Evolutionary conservation across 306 rosid genomes (phyloP).

Genomic region (Myrica gale): DNA sequence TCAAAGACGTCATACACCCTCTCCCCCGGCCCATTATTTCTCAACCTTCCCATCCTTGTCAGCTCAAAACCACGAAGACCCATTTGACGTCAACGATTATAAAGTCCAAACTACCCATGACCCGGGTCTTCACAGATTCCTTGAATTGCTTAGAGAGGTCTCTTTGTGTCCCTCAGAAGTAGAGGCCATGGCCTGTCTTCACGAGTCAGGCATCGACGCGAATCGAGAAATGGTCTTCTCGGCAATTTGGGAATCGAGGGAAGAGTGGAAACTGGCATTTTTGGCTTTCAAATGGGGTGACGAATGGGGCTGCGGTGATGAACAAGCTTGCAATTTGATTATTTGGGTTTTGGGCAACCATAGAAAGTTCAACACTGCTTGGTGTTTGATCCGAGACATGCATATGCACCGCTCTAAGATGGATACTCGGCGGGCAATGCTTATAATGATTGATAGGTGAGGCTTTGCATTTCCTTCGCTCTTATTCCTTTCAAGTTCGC

Average conservation of each 20-base stretch:
- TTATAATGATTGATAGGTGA: slow-evolving; percentile 84
- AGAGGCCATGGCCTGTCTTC: slow-evolving; percentile 48
- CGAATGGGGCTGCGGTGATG: slow-evolving; percentile 52
- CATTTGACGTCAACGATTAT: slow-evolving; percentile 26
- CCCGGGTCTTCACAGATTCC: slow-evolving; percentile 40
- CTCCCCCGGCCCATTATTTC: slow-evolving; percentile 29
- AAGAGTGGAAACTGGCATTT: slow-evolving; percentile 58
- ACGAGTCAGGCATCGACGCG: slow-evolving; percentile 42
- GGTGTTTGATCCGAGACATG: slow-evolving; percentile 78
- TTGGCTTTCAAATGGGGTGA: slow-evolving; percentile 70
- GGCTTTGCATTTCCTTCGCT: neutral
- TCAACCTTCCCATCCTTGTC: slow-evolving; percentile 34
- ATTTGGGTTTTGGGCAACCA: slow-evolving; percentile 83
- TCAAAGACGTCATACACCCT: slow-evolving; percentile 49
- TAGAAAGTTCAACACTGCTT: slow-evolving; percentile 60
- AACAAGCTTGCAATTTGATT: slow-evolving; percentile 61
- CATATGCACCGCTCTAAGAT: slow-evolving; percentile 59
- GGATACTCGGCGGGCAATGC: slow-evolving; percentile 64
- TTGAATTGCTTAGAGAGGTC: slow-evolving; percentile 44
- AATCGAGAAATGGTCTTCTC: slow-evolving; percentile 39
- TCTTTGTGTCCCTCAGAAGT: slow-evolving; percentile 42
- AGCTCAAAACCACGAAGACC: slow-evolving; percentile 20
- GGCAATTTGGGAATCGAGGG: slow-evolving; percentile 72
- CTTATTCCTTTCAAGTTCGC: neutral
- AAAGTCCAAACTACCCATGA: slow-evolving; percentile 27